phyloP scores from a whole-genome alignment of 2,329 filamentous ascomycete genomes.

The Rhinocladiella mackenziei region DNA sequence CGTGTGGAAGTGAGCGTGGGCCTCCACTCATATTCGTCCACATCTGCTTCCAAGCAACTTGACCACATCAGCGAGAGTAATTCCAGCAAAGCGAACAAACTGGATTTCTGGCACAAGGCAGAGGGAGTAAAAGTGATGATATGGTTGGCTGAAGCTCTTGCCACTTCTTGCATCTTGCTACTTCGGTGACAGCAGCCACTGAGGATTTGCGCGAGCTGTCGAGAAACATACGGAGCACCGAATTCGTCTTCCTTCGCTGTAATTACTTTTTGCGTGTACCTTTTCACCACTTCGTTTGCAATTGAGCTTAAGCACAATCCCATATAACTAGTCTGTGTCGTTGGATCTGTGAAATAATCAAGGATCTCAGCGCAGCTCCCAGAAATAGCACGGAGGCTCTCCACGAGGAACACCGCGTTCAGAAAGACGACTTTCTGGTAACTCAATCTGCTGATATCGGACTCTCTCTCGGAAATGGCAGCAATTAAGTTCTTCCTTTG shows the following conservation, averaged over 20 bases:
- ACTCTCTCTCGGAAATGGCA: conserved; percentile 70
- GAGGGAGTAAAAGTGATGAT: conserved; percentile 84
- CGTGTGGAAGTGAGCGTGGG: conserved; percentile 73
- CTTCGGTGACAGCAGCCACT: conserved; percentile 91
- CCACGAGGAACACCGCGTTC: conserved; percentile 83
- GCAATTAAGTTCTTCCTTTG: conserved; percentile 75
- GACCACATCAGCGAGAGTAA: conserved; percentile 92
- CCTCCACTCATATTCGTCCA: conserved; percentile 85
- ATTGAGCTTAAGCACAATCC: conserved; percentile 61
- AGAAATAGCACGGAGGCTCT: conserved; percentile 77
- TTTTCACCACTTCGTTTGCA: conserved; percentile 66
- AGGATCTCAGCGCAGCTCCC: conserved; percentile 88
- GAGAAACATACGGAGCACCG: conserved; percentile 85
- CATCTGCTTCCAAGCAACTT: conserved; percentile 89
- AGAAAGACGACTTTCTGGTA: conserved; percentile 91
- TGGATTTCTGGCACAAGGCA: conserved; percentile 80
- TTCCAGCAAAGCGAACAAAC: conserved; percentile 88
- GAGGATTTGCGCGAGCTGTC: conserved; percentile 77
- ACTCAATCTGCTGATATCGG: conserved; percentile 74
- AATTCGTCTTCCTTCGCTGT: conserved; percentile 69
- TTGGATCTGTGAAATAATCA: conserved; percentile 91
- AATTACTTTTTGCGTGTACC: conserved; percentile 73
- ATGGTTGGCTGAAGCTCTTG: conserved; percentile 75
- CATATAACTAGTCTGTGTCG: conserved; percentile 60
- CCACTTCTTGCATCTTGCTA: conserved; percentile 82